Percentiles rank a stretch among this genome's conserved stretches.
phyloP scores from a whole-genome alignment of 139 green algal genomes.

The Chlamydomonas sp. region DNA sequence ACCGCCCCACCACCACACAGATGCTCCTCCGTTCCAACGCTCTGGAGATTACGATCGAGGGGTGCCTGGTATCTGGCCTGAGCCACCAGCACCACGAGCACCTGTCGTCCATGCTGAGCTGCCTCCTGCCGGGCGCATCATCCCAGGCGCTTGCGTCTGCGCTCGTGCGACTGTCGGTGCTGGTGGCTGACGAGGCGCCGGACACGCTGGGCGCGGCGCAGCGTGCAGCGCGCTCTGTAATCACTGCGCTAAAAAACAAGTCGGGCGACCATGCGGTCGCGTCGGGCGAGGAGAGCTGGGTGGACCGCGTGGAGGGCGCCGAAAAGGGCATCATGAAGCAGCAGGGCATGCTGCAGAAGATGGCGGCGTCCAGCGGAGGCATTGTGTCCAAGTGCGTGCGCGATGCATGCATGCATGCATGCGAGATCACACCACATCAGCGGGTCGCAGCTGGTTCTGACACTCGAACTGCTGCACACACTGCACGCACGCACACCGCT shows the following conservation, averaged over 20 bases:
- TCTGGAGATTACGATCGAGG: conserved; percentile 40
- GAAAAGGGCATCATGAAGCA: conserved; percentile 33
- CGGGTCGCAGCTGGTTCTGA: too few species aligned
- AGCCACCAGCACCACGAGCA: conserved; percentile 13
- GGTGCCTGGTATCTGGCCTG: conserved; percentile 16
- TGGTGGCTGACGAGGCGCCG: conserved; percentile 14
- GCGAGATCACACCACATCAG: background rate
- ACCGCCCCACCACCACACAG: conserved; percentile 13
- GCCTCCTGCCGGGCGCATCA: background rate
- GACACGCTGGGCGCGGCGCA: conserved; percentile 27
- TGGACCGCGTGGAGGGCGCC: conserved; percentile 18
- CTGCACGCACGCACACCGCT: too few species aligned
- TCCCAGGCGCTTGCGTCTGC: conserved; percentile 13
- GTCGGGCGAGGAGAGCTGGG: conserved; percentile 3
- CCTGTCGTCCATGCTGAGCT: conserved; percentile 12
- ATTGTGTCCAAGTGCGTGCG: conserved; percentile 32
- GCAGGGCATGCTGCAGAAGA: conserved; percentile 33
- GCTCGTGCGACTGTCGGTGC: conserved; percentile 15
- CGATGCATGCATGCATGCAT: background rate
- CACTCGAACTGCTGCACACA: background rate
- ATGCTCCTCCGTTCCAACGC: conserved; percentile 35
- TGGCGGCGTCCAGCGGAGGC: conserved; percentile 16
- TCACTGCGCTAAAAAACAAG: conserved; percentile 23
- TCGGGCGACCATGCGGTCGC: background rate
- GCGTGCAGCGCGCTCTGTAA: conserved; percentile 24